Evolutionary conservation across 2,329 filamentous ascomycete genomes (phyloP).

Genomic region (Orbilia brochopaga): DNA sequence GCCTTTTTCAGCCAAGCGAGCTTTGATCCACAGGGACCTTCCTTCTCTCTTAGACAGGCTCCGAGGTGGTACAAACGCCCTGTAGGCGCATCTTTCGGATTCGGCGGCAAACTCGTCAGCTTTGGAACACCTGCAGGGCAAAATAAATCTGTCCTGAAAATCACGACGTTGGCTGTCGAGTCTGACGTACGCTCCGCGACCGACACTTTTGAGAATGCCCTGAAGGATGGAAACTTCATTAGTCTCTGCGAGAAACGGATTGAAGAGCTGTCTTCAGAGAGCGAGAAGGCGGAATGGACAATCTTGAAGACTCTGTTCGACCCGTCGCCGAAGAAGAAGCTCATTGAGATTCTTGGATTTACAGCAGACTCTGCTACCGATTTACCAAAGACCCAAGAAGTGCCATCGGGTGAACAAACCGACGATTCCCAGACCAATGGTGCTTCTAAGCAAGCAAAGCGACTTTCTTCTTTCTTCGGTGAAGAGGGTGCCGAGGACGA

Average conservation of each 20-base stretch:
- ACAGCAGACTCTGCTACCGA: slow-evolving; percentile 63
- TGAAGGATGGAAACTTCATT: slow-evolving; percentile 77
- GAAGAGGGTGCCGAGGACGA: slow-evolving; percentile 74
- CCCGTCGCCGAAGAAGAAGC: slow-evolving; percentile 80
- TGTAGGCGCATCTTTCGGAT: slow-evolving; percentile 86
- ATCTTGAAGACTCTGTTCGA: slow-evolving; percentile 88
- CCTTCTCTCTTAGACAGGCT: slow-evolving; percentile 82
- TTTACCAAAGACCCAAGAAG: slow-evolving; percentile 47
- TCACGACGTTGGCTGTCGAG: slow-evolving; percentile 88
- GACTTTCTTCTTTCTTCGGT: slow-evolving; percentile 78
- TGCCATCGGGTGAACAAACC: slow-evolving; percentile 17
- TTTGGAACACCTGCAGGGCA: slow-evolving; percentile 72
- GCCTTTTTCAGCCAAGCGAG: slow-evolving; percentile 97
- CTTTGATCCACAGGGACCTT: slow-evolving; percentile 84
- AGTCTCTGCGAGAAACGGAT: slow-evolving; percentile 81
- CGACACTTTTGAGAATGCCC: slow-evolving; percentile 81
- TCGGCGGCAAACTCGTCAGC: slow-evolving; percentile 87
- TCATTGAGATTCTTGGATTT: slow-evolving; percentile 91
- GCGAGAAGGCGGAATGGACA: slow-evolving; percentile 95
- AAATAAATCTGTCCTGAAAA: slow-evolving; percentile 75
- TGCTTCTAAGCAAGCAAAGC: slow-evolving; percentile 65
- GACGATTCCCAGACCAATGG: slow-evolving; percentile 31
- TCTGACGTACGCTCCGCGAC: slow-evolving; percentile 82
- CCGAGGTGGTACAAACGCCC: slow-evolving; percentile 91
- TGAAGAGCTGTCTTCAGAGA: slow-evolving; percentile 75